A percentile compares a stretch with the other conserved stretches of the same genome.
Conservation (phyloP, 1,284 basidiomycete species). For the Trametes versicolor region DNA sequence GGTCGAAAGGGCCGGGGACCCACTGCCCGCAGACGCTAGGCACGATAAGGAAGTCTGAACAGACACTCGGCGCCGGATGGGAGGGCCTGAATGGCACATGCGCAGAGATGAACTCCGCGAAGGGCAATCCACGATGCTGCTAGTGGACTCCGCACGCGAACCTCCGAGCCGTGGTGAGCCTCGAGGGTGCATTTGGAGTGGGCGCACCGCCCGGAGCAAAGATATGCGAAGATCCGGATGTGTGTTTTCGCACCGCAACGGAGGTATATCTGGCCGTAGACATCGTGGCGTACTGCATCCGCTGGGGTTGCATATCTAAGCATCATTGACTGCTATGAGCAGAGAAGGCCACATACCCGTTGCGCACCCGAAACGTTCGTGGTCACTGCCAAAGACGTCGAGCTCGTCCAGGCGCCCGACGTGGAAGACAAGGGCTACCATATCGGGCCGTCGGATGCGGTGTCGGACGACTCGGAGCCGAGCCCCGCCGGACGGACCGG, state of each 20-base stretch:
- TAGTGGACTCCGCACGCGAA: conserved; percentile 15
- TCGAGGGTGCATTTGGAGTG: conserved; percentile 9
- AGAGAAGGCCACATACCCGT: background rate
- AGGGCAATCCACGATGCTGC: conserved; percentile 7
- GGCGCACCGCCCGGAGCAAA: conserved; percentile 18
- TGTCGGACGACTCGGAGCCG: no score
- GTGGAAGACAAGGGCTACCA: conserved; percentile 10
- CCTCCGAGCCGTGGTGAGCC: conserved; percentile 7
- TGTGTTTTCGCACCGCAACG: conserved; percentile 6
- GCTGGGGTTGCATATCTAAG: background rate
- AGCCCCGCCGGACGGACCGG: background rate
- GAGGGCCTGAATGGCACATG: conserved; percentile 14
- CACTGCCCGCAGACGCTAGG: conserved; percentile 23
- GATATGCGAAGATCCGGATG: conserved; percentile 18
- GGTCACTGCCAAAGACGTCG: background rate
- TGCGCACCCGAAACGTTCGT: background rate
- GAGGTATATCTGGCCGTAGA: conserved; percentile 8
- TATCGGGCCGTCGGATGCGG: background rate
- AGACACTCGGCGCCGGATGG: conserved; percentile 23
- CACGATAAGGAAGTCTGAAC: conserved; percentile 24
- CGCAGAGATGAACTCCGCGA: conserved; percentile 22
- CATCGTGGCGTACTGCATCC: conserved; percentile 15
- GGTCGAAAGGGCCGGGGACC: conserved; percentile 19
- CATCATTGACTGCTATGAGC: background rate
- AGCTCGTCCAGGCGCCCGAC: background rate